Evolutionary conservation across 306 rosid species (phyloP).

Genomic region (Coriaria nepalensis): DNA sequence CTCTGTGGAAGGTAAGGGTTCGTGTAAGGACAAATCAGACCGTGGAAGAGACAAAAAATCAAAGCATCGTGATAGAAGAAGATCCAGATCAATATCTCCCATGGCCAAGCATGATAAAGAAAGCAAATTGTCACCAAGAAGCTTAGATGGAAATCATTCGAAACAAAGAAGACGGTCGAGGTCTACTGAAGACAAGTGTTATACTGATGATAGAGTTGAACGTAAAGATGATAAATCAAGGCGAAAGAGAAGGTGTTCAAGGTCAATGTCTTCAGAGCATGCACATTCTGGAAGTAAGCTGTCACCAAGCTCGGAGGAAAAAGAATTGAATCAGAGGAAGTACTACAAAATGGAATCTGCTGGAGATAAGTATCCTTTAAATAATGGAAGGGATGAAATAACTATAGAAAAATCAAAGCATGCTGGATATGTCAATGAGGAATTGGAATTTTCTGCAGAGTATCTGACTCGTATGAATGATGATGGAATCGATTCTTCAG

Average conservation of each 20-base stretch:
- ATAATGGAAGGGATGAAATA: conserved; percentile 30
- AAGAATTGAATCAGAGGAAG: conserved; percentile 23
- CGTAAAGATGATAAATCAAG: conserved; percentile 37
- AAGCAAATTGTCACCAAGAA: conserved; percentile 29
- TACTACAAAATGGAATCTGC: conserved; percentile 28
- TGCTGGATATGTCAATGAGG: conserved; percentile 22
- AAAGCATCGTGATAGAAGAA: conserved; percentile 61
- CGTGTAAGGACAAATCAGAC: conserved; percentile 35
- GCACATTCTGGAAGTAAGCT: conserved; percentile 25
- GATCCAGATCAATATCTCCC: conserved; percentile 53
- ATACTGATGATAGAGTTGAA: conserved; percentile 22
- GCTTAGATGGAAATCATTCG: conserved; percentile 23
- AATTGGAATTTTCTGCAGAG: conserved; percentile 14
- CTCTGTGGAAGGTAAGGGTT: conserved; percentile 40
- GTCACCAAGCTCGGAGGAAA: conserved; percentile 31
- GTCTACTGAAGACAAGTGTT: conserved; percentile 39
- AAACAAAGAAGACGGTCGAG: conserved; percentile 37
- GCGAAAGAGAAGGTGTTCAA: conserved; percentile 31
- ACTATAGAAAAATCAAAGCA: conserved; percentile 19
- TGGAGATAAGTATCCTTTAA: conserved; percentile 27
- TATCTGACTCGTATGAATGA: conserved; percentile 15
- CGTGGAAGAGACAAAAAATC: conserved; percentile 44
- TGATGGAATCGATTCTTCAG: conserved; percentile 21
- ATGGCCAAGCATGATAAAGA: conserved; percentile 36
- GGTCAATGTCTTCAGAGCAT: conserved; percentile 33